Evolutionary conservation across 1,284 basidiomycete species (phyloP).

Genomic region (Pisolithus thermaeus): DNA sequence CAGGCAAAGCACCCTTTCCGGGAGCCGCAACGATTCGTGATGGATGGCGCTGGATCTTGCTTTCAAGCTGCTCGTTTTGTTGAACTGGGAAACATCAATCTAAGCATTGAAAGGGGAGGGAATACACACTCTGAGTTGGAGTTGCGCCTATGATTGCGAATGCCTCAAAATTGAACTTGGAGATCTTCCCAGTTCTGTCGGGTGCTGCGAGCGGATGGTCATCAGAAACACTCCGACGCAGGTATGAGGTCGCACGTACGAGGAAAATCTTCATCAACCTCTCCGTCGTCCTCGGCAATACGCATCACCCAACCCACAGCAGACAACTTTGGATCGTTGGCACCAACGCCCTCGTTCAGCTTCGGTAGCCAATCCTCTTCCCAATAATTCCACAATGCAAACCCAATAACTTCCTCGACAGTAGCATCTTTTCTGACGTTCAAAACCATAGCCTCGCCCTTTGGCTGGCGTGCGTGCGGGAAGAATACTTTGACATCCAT

Average conservation of each 20-base stretch:
- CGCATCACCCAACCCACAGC: slow-evolving; percentile 92
- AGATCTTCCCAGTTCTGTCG: slow-evolving; percentile 79
- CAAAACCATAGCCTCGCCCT: slow-evolving; percentile 51
- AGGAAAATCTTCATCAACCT: slow-evolving; percentile 98
- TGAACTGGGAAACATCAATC: slow-evolving; percentile 46
- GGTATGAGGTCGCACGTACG: slow-evolving; percentile 43
- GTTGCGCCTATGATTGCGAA: slow-evolving; percentile 83
- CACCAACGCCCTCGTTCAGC: slow-evolving; percentile 54
- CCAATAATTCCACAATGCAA: slow-evolving; percentile 87
- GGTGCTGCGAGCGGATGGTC: slow-evolving; percentile 56
- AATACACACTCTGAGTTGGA: slow-evolving; percentile 62
- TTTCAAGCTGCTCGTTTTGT: slow-evolving; percentile 75
- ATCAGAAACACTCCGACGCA: background rate
- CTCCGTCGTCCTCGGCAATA: slow-evolving; percentile 95
- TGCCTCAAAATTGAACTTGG: slow-evolving; percentile 87
- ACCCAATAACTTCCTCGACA: slow-evolving; percentile 95
- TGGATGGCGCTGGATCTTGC: slow-evolving; percentile 70
- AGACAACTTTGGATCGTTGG: slow-evolving; percentile 62
- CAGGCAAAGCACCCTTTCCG: slow-evolving; percentile 41
- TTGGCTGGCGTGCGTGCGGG: slow-evolving; percentile 70
- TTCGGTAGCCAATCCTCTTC: slow-evolving; percentile 81
- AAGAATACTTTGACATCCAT: slow-evolving; percentile 81
- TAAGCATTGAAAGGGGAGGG: background rate
- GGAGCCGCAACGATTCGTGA: slow-evolving; percentile 62
- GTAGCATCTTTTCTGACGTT: slow-evolving; percentile 84